Evolutionary conservation across 2,329 filamentous ascomycete species (phyloP).

Genomic region (Metarhizium humberi): DNA sequence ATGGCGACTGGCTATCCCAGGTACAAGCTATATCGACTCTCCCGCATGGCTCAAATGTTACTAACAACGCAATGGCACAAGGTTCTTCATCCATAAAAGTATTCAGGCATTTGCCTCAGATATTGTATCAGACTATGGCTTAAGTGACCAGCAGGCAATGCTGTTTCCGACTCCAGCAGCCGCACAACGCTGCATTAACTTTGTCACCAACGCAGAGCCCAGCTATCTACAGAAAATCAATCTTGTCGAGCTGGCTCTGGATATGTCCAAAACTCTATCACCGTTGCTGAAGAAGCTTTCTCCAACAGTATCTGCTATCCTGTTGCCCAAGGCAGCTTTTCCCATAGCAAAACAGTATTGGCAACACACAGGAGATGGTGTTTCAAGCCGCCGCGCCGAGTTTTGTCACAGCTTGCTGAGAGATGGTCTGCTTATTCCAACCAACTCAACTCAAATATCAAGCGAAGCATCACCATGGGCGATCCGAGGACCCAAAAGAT

Average conservation of each 20-base stretch:
- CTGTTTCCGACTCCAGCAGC: conserved; percentile 67
- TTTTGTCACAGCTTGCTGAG: conserved; percentile 72
- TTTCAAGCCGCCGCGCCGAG: conserved; percentile 84
- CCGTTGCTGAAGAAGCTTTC: conserved; percentile 43
- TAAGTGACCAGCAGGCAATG: conserved; percentile 59
- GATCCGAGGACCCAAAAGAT: conserved; percentile 68
- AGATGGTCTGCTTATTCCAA: conserved; percentile 48
- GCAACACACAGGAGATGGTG: conserved; percentile 91
- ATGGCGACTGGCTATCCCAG: conserved; percentile 89
- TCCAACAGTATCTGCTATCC: conserved; percentile 57
- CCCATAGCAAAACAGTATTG: conserved; percentile 84
- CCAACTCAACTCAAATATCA: conserved; percentile 16
- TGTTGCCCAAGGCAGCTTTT: conserved; percentile 61
- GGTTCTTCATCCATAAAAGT: conserved; percentile 85
- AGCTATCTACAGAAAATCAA: conserved; percentile 38
- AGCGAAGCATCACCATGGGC: conserved; percentile 24
- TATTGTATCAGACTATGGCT: conserved; percentile 56
- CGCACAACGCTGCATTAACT: conserved; percentile 65
- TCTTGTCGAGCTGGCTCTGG: conserved; percentile 55
- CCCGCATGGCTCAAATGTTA: not conserved
- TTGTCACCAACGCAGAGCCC: conserved; percentile 52
- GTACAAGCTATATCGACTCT: conserved; percentile 28
- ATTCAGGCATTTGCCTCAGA: conserved; percentile 66
- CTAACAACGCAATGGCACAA: conserved; percentile 21
- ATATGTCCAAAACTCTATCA: conserved; percentile 40